These are phyloP conservation scores for Pichia norvegensis DNA, from an alignment of 1,139 yeast genomes.

Conservation along the genomic window DNA sequence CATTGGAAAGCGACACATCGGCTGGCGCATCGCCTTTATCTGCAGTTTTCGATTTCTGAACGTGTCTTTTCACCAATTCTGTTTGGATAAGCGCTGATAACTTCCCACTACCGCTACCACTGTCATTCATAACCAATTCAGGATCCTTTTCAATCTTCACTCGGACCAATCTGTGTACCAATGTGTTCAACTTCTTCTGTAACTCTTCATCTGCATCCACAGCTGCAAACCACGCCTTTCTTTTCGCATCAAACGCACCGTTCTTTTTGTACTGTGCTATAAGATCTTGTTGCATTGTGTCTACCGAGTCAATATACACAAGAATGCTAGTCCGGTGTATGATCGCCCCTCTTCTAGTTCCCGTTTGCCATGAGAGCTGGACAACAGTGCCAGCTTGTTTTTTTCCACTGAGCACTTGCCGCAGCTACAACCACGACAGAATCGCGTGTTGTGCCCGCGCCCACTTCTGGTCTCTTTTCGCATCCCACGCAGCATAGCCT, in stretches of 20 bases:
- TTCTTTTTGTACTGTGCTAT: slow-evolving; percentile 40
- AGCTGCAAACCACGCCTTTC: slow-evolving; percentile 38
- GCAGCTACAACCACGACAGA: no score
- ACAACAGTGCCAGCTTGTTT: no score
- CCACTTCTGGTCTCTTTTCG: no score
- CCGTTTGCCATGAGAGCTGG: no score
- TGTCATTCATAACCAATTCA: slow-evolving; percentile 38
- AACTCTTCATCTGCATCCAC: slow-evolving; percentile 26
- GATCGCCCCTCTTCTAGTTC: no score
- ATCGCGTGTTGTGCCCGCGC: no score
- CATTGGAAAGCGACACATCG: not conserved
- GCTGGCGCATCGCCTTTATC: not conserved
- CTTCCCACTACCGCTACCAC: slow-evolving; percentile 32
- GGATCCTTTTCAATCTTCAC: slow-evolving; percentile 44
- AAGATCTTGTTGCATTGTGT: slow-evolving; percentile 24
- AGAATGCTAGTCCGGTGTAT: no score
- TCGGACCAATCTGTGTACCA: slow-evolving; percentile 40
- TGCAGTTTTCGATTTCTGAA: not conserved
- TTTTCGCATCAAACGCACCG: slow-evolving; percentile 43
- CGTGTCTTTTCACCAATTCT: slow-evolving; percentile 11
- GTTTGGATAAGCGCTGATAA: slow-evolving; percentile 43
- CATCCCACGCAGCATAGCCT: no score
- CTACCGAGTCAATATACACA: no score
- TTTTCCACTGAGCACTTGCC: no score
- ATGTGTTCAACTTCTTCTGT: slow-evolving; percentile 35